Percentiles rank a stretch among this genome's conserved stretches.
phyloP scores from a whole-genome alignment of 1,139 yeast species.

The Taphrina pruni region DNA sequence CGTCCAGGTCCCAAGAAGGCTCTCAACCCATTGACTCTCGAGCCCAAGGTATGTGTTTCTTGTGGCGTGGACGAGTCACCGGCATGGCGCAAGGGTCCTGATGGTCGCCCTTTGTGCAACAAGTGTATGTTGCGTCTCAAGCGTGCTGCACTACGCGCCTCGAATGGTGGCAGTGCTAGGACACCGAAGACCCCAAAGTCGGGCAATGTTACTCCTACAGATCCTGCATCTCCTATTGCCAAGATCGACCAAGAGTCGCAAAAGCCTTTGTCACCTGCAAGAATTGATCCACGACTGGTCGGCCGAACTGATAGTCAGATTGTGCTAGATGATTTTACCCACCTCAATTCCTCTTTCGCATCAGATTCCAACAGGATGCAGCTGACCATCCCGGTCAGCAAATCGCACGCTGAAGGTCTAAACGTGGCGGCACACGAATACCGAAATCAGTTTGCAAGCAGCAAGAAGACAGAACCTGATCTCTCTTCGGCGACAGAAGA shows the following conservation, averaged over 20 bases:
- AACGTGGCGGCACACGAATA: neutral
- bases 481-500: no score
- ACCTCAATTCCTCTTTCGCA: slow-evolving; percentile 19
- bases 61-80: slow-evolving; percentile 22
- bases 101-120: slow-evolving; percentile 22
- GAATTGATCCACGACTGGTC: slow-evolving; percentile 6
- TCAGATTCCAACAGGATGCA: slow-evolving; percentile 8
- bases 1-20: slow-evolving; percentile 23
- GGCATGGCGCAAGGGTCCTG: slow-evolving; percentile 24
- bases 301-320: slow-evolving; percentile 14
- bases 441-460: neutral
- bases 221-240: neutral
- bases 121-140: slow-evolving; percentile 25
- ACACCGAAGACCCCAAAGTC: slow-evolving; percentile 1
- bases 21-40: slow-evolving; percentile 8
- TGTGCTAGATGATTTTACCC: slow-evolving; percentile 13
- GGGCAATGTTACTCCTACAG: neutral
- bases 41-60: slow-evolving; percentile 15
- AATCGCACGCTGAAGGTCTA: neutral
- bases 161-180: neutral
- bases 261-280: neutral
- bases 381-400: neutral
- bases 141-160: slow-evolving; percentile 12
- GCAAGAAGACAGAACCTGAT: no score
- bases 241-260: neutral